Evolutionary conservation across 306 rosid species (phyloP).

Genomic region (Bauhinia variegata): DNA sequence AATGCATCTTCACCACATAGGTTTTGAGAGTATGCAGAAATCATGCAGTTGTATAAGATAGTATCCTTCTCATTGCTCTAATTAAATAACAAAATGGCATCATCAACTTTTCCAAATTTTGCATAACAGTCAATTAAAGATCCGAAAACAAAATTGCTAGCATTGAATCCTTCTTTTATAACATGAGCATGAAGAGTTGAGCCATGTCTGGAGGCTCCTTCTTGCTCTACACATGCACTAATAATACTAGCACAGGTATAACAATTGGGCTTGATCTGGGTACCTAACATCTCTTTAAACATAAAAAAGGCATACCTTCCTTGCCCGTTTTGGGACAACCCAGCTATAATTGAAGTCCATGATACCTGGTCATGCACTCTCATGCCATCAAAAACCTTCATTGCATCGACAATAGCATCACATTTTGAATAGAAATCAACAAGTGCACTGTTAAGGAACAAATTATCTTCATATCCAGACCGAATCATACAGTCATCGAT

Average conservation of each 20-base stretch:
- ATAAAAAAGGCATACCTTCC: slow-evolving; percentile 51
- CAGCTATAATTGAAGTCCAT: slow-evolving; percentile 66
- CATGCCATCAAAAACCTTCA: slow-evolving; percentile 55
- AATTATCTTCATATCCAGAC: slow-evolving; percentile 50
- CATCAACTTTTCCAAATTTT: slow-evolving; percentile 43
- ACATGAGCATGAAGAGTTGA: slow-evolving; percentile 61
- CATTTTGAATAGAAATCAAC: slow-evolving; percentile 67
- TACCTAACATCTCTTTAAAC: slow-evolving; percentile 58
- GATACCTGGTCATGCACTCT: slow-evolving; percentile 64
- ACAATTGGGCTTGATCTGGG: slow-evolving; percentile 57
- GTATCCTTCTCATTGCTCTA: slow-evolving; percentile 53
- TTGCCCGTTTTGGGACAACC: slow-evolving; percentile 51
- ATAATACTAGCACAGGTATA: slow-evolving; percentile 64
- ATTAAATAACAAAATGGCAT: slow-evolving; percentile 49
- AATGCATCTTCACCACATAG: slow-evolving; percentile 51
- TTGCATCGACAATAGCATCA: slow-evolving; percentile 52
- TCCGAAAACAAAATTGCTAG: slow-evolving; percentile 53
- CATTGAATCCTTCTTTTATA: slow-evolving; percentile 51
- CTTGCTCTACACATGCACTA: slow-evolving; percentile 50
- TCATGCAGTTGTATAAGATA: slow-evolving; percentile 59
- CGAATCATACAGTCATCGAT: slow-evolving; percentile 55
- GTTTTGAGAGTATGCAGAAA: slow-evolving; percentile 61
- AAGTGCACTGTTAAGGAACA: slow-evolving; percentile 56
- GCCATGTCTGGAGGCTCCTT: slow-evolving; percentile 41
- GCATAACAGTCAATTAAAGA: slow-evolving; percentile 66